phyloP scores from a whole-genome alignment of 2,329 filamentous ascomycete genomes.

The Trichoderma citrinoviride region DNA sequence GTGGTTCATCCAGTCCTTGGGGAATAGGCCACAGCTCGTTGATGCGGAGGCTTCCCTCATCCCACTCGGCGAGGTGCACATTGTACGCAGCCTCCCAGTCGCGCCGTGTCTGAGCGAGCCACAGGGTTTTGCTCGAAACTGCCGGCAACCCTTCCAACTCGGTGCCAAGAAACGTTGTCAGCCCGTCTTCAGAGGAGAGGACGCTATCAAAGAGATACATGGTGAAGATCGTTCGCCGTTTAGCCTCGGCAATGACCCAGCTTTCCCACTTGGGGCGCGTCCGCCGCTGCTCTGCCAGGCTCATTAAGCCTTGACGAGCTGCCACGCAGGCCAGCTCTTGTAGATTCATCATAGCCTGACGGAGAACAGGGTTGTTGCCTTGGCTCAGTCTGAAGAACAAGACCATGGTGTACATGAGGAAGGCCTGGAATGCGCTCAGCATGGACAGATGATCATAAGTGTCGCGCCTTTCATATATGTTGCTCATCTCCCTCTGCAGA shows the following conservation, averaged over 20 bases:
- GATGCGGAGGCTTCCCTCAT: conserved; percentile 41
- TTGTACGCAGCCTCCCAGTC: conserved; percentile 48
- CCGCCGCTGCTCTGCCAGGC: conserved; percentile 39
- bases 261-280: conserved; percentile 48
- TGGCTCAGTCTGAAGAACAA: conserved; percentile 42
- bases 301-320: conserved; percentile 43
- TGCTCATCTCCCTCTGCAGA: conserved; percentile 44
- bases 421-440: conserved; percentile 51
- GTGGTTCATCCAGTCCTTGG: conserved; percentile 31
- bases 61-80: conserved; percentile 42
- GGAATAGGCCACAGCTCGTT: conserved; percentile 51
- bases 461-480: conserved; percentile 32
- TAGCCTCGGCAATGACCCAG: conserved; percentile 54
- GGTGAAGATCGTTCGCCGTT: conserved; percentile 49
- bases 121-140: conserved; percentile 42
- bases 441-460: conserved; percentile 31
- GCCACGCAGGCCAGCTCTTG: conserved; percentile 48
- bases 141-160: conserved; percentile 47
- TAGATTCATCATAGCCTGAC: conserved; percentile 47
- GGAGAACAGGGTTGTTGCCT: conserved; percentile 33
- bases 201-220: conserved; percentile 55
- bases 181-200: conserved; percentile 41
- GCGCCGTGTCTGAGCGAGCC: conserved; percentile 38
- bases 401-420: conserved; percentile 51
- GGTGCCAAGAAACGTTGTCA: conserved; percentile 48